Conservation (phyloP, 371 early-diverging fungal species). For the Mortierella sp. region DNA sequence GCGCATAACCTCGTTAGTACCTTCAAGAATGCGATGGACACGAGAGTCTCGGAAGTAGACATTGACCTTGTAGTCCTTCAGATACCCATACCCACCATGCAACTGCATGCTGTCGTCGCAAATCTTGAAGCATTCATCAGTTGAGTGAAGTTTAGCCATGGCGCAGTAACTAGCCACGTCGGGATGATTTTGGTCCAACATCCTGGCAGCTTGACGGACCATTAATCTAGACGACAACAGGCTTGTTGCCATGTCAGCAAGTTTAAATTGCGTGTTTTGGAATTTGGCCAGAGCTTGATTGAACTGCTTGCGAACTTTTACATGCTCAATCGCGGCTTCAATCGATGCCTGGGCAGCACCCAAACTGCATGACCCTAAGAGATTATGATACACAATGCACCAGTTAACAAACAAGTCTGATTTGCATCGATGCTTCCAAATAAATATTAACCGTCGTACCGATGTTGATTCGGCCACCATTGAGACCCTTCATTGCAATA, state of each 20-base stretch:
- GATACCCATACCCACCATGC: conserved; percentile 74
- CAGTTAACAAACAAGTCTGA: background rate
- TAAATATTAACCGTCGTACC: conserved; percentile 31
- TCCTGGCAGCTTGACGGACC: conserved; percentile 69
- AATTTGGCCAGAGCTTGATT: conserved; percentile 58
- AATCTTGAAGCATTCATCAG: conserved; percentile 69
- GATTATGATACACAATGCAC: background rate
- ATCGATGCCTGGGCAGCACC: conserved; percentile 75
- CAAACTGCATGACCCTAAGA: conserved; percentile 65
- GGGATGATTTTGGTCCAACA: conserved; percentile 60
- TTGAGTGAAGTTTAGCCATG: conserved; percentile 70
- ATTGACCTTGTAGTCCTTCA: conserved; percentile 74
- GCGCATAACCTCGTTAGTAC: conserved; percentile 74
- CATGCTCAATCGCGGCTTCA: conserved; percentile 66
- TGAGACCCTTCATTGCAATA: conserved; percentile 76
- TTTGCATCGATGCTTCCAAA: background rate
- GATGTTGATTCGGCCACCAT: conserved; percentile 76
- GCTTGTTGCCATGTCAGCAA: conserved; percentile 71
- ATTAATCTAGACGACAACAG: conserved; percentile 65
- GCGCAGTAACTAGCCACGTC: conserved; percentile 58
- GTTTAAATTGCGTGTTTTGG: conserved; percentile 70
- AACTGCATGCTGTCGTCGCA: conserved; percentile 61
- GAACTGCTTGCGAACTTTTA: conserved; percentile 71
- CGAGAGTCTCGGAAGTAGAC: conserved; percentile 71
- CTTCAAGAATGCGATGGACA: conserved; percentile 74